Base-by-base conservation (phyloP, 768 basidiomycete species). In the Holtermanniella nyarrowii region DNA sequence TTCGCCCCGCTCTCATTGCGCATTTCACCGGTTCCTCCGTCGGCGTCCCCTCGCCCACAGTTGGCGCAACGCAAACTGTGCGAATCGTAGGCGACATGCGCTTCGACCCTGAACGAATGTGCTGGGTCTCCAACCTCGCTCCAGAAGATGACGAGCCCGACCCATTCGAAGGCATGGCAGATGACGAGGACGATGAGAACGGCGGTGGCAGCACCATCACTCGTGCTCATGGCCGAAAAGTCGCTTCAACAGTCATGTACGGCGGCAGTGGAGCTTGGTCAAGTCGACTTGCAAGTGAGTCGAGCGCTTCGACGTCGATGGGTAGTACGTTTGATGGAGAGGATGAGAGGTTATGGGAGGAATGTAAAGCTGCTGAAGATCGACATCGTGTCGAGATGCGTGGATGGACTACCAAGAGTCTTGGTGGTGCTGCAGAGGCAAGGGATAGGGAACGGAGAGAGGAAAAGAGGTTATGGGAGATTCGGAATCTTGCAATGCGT, bases 51-150 rank as follows among this genome's bases (percentile, higher is more conserved):
- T 46, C 4, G 27, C 56, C 27, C 52, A 45, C 18, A 85, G 86
- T 46, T 21, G 49, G 44, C 3, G 24, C 46, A 3, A 18, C 56
- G 1, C 49, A 41, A 5, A 59, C 61, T n/a, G 84, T 88, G 31
- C 81, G 88, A 52, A 82, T 89, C 70, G 93, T 96, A 18, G 95
- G 95, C 42, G 88, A 90, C 76, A 99, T 99, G 93, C 81, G 88
- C 31, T 97, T 99, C 65, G 91, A 99, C 73, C 91, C 95, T 1
- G 65, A 80, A 41, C 82, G 82, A 22, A 96, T 96, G 90, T 87
- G 88, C 66, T 96, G 89, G 89, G 79, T 97, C 11, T 58, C 72
- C 86, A 87, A 50, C 82, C 82, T 53, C 39, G 78, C 83, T 4
- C 83, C 85, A 20, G 89, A 89, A 52, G 87, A 93, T 64, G 88